These are phyloP conservation scores for Aspergillus hancockii DNA, from an alignment of 495 filamentous ascomycete species.

Conservation along the genomic window DNA sequence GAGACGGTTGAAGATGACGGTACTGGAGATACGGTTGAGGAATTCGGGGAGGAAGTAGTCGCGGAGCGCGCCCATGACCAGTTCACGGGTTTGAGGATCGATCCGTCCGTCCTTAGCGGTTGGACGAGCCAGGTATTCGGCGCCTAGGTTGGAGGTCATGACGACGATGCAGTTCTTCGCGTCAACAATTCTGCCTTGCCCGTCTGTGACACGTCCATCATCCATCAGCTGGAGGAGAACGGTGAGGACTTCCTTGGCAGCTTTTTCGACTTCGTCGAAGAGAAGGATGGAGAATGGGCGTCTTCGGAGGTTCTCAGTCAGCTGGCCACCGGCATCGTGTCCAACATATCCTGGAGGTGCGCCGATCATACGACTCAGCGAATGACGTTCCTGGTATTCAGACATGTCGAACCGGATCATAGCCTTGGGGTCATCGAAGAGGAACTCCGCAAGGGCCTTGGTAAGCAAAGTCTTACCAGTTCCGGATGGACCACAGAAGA, in stretches of 20 bases:
- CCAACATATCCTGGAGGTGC: constrained; percentile 97
- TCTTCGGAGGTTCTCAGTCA: constrained; percentile 90
- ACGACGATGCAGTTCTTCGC: constrained; percentile 98
- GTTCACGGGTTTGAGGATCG: constrained; percentile 79
- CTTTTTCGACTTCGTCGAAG: constrained; percentile 98
- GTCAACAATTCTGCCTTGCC: constrained; percentile 91
- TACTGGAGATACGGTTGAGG: constrained; percentile 92
- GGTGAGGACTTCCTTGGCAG: constrained; percentile 94
- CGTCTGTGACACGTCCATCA: constrained; percentile 97
- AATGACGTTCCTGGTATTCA: constrained; percentile 97
- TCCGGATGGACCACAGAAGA: constrained; percentile 97
- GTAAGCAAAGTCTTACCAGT: constrained; percentile 97
- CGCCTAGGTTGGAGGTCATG: constrained; percentile 97
- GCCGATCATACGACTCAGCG: constrained; percentile 95
- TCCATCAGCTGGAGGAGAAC: constrained; percentile 98
- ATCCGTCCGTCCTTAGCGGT: constrained; percentile 78
- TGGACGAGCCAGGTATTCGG: constrained; percentile 84
- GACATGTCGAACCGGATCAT: constrained; percentile 99
- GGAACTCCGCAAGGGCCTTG: constrained; percentile 94
- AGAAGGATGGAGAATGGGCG: constrained; percentile 96
- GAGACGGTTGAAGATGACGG: constrained; percentile 98
- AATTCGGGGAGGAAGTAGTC: constrained; percentile 98
- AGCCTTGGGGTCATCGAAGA: constrained; percentile 94
- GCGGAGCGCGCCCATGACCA: constrained; percentile 85
- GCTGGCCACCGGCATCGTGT: constrained; percentile 92